phyloP scores from a whole-genome alignment of 192 early-diverging fungal species.

The Gamsiella multidivaricata region DNA sequence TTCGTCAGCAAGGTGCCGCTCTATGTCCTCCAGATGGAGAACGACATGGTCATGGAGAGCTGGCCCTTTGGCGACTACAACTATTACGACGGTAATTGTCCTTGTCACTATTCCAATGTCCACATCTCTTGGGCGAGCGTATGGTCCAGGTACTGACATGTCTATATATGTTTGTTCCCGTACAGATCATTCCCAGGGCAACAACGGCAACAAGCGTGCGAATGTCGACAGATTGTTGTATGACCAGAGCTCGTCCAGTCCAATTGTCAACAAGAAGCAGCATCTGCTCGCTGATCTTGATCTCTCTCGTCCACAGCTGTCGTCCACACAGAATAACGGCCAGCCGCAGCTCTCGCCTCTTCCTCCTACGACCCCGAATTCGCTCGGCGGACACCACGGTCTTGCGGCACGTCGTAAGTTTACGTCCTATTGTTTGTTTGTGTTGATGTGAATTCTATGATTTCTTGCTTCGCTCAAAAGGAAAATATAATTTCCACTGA shows the following conservation, averaged over 20 bases:
- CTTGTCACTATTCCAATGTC: background rate
- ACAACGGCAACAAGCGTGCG: constrained; percentile 30
- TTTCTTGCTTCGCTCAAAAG: constrained; percentile 16
- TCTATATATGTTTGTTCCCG: background rate
- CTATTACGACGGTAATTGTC: constrained; percentile 51
- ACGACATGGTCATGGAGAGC: constrained; percentile 57
- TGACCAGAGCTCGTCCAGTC: constrained; percentile 5
- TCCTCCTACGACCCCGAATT: constrained; percentile 19
- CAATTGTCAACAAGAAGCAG: constrained; percentile 27
- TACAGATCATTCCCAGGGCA: constrained; percentile 16
- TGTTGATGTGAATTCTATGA: background rate
- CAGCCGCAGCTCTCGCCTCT: constrained; percentile 21
- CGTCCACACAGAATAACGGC: constrained; percentile 7
- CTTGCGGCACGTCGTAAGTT: constrained; percentile 41
- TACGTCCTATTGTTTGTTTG: constrained; percentile 6
- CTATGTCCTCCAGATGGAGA: constrained; percentile 56
- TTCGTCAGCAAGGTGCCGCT: constrained; percentile 57
- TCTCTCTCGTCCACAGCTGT: constrained; percentile 14
- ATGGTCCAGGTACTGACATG: too few species aligned
- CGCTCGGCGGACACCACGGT: constrained; percentile 6
- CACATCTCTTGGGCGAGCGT: too few species aligned
- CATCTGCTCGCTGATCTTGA: constrained; percentile 35
- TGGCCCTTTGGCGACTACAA: constrained; percentile 58
- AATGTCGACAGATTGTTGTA: constrained; percentile 26
- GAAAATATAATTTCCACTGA: constrained; percentile 44